A percentile compares a stretch with the other conserved stretches of the same genome.
These are phyloP conservation scores for Tirmania nivea DNA, from an alignment of 495 filamentous ascomycete genomes.

Conservation along the genomic window DNA sequence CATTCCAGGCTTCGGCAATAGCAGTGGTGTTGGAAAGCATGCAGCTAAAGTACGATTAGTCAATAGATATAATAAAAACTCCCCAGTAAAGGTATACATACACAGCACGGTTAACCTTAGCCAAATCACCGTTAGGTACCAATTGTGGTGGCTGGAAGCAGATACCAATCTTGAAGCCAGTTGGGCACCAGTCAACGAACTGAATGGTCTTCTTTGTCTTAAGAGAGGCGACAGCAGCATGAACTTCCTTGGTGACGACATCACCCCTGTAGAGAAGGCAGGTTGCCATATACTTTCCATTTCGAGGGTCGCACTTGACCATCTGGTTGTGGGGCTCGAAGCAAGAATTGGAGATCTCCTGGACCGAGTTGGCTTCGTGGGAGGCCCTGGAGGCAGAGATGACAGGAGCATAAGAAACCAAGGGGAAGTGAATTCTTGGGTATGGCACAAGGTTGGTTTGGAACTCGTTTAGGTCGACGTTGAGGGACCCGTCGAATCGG, in stretches of 20 bases:
- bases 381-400: conserved; percentile 60
- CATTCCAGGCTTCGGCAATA: conserved; percentile 75
- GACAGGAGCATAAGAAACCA: conserved; percentile 77
- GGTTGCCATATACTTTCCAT: conserved; percentile 89
- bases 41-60: conserved; percentile 22
- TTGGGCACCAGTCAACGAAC: conserved; percentile 91
- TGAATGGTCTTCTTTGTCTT: conserved; percentile 81
- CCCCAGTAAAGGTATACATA: conserved; percentile 6
- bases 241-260: conserved; percentile 69
- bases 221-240: conserved; percentile 51
- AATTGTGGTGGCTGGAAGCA: conserved; percentile 73
- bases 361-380: conserved; percentile 55
- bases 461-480: conserved; percentile 86
- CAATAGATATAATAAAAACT: background rate
- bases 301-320: conserved; percentile 80
- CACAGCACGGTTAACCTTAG: conserved; percentile 66
- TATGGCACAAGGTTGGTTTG: conserved; percentile 87
- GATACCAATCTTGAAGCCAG: conserved; percentile 86
- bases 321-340: conserved; percentile 94
- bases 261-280: conserved; percentile 79
- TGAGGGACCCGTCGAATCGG: conserved; percentile 74
- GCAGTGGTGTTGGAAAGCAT: conserved; percentile 88
- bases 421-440: conserved; percentile 76
- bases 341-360: conserved; percentile 44
- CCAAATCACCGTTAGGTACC: conserved; percentile 59